Conservation (phyloP, 1,284 basidiomycete species). For the Baeospora myosura region DNA sequence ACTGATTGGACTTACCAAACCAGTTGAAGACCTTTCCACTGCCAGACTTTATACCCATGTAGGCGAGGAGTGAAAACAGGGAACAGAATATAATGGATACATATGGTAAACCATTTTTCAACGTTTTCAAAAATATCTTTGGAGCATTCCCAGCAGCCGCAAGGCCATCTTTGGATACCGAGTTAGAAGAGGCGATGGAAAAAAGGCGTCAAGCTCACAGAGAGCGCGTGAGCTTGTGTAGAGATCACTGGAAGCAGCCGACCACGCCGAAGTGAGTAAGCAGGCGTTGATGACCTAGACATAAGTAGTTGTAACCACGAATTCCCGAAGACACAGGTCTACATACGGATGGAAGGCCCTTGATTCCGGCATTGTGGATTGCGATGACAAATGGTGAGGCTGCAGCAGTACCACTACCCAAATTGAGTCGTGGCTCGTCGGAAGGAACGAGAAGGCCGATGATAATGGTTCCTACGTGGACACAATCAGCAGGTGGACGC, state of each 20-base stretch:
- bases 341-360: constrained; percentile 54
- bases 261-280: constrained; percentile 81
- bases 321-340: constrained; percentile 5
- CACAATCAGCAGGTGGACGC: constrained; percentile 50
- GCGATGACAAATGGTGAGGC: constrained; percentile 85
- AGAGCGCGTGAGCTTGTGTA: constrained; percentile 78
- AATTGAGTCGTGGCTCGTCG: constrained; percentile 48
- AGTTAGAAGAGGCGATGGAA: constrained; percentile 8
- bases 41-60: constrained; percentile 54
- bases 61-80: constrained; percentile 67
- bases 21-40: constrained; percentile 27
- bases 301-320: not conserved
- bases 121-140: constrained; percentile 60
- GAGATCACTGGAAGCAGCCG: constrained; percentile 77
- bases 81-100: constrained; percentile 63
- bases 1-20: constrained; percentile 31
- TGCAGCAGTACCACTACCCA: constrained; percentile 46
- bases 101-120: constrained; percentile 70
- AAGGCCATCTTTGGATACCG: constrained; percentile 64
- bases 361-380: constrained; percentile 68
- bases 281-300: constrained; percentile 77
- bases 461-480: constrained; percentile 32
- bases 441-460: constrained; percentile 77
- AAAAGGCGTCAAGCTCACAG: constrained; percentile 49
- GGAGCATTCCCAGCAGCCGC: constrained; percentile 74